A percentile compares a stretch with the other conserved stretches of the same genome.
Evolutionary conservation across 1,139 yeast genomes (phyloP).

Genomic region (Insectozyma bohioensis): DNA sequence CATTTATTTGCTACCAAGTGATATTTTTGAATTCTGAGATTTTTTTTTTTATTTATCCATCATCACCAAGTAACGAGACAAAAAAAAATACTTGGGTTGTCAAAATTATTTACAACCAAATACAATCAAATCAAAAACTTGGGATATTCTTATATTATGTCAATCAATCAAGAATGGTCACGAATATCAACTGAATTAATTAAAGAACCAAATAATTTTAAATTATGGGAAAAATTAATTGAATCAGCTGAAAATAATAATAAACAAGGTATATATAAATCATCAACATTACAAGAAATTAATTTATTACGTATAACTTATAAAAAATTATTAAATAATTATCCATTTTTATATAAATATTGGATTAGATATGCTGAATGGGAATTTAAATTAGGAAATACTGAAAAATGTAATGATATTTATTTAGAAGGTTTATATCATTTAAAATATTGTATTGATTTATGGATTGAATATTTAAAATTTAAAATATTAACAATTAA

Average conservation of each 20-base stretch:
- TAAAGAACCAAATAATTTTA: slow-evolving; percentile 44
- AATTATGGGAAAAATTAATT: slow-evolving; percentile 51
- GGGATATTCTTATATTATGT: no score
- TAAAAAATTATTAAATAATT: slow-evolving; percentile 55
- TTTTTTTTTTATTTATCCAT: no score
- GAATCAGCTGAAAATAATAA: slow-evolving; percentile 26
- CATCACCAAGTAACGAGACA: no score
- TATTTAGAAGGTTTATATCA: slow-evolving; percentile 55
- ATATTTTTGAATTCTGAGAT: no score
- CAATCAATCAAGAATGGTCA: slow-evolving; percentile 13
- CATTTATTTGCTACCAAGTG: no score
- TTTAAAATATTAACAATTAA: slow-evolving; percentile 49
- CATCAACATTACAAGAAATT: slow-evolving; percentile 39
- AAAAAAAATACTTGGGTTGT: no score
- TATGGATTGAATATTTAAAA: slow-evolving; percentile 73
- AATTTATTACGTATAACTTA: slow-evolving; percentile 51
- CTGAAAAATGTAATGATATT: slow-evolving; percentile 46
- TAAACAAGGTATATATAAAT: slow-evolving; percentile 39
- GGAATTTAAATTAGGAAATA: slow-evolving; percentile 61
- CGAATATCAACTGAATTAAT: slow-evolving; percentile 29
- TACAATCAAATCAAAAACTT: no score
- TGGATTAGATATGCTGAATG: slow-evolving; percentile 76
- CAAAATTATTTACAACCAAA: no score
- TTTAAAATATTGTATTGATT: slow-evolving; percentile 56
- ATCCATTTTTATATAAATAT: slow-evolving; percentile 73